Evolutionary conservation across 176 grass and related monocot genomes (phyloP), one percentile per base, ranked within the genome.

Genomic region (Phoenix roebelenii): DNA sequence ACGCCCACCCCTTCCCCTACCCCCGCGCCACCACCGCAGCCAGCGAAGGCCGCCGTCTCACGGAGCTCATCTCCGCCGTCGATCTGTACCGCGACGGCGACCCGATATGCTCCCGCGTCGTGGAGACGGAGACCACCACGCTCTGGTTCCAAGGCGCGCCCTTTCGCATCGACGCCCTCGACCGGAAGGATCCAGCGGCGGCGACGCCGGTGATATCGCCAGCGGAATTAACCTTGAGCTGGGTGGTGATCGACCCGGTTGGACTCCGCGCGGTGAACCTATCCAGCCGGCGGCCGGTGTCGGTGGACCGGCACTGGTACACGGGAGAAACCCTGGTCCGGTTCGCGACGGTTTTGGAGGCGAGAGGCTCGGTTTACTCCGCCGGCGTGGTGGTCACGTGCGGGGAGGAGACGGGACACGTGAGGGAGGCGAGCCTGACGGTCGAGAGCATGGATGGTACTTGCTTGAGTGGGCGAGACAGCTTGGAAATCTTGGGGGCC

Each of bases 121-220:
- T 85, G 4, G 87, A 85, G 23, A 85, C 87, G 1, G 88, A 89
- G 65, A 54, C 82, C 48, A 49, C 66, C 0, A 81, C 87, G 19
- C 48, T 17, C 32, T 92, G 88, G 87, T 98, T 92, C 82, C 67
- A 72, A 0, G 78, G 67, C 49, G 54, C 88, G 2, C 88, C 93
- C 39, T 98, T 98, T 80, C 82, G 84, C 57, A 56, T 98, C 68
- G 88, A 92, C 53, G 73, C 88, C 65, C 69, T 92, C 25, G 60
- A 85, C 3, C 70, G 77, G 63, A 77, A 87, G 23, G 76, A 80
- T 55, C 79, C 77, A 60, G 15, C 74, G 12, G 15, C 60, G 4
- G 59, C 63, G 22, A 55, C 79, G 16, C 3, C 49, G 17, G 25
- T 49, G 10, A 69, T 85, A 64, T 23, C 70, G 18, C 67, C 70